Base-by-base conservation (phyloP, 257 asterid genomes). In the Paraleonurus japonicus region DNA sequence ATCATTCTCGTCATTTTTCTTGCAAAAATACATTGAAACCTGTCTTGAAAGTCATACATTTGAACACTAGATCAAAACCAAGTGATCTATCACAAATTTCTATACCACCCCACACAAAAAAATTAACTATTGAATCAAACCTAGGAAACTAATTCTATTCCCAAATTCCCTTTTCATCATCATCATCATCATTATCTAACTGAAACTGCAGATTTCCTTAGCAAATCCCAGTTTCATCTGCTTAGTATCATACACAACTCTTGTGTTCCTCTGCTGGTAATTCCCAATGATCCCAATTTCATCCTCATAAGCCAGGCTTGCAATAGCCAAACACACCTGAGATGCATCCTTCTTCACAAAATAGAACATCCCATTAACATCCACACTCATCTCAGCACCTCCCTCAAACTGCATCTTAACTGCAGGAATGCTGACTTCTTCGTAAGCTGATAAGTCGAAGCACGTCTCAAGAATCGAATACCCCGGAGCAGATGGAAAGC, bases 251-350 rank as follows among this genome's bases (percentile, higher is more conserved):
- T 90, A 92, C 24, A 90, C 64, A 30, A 90, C 95, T 74, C 98
- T 83, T 0, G 86, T 84, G 63, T 93, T 90, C 70, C 88, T 86
- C 81, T 93, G 98, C 86, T 93, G 98, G 79, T 83, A 93, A 70
- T 93, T 93, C 70, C 97, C 97, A 61, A 93, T 82, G 15, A 93
- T 93, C 32, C 96, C 98, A 32, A 79, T 81, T 80, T 84, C 92
- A 60, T 78, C 84, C 64, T 93, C 98, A 59, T 71, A 86, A 0
- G 84, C 65, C 6, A 93, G 93, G 84, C 98, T 90, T 8, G 97
- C 90, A 22, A 93, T 73, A 50, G 97, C 97, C 80, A 93, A 84
- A 72, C 98, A 93, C 78, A 83, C 98, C 81, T 89, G 98, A 57
- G 96, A 88, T 1, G 87, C 95, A 39, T 90, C 97, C 26, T 71